Evolutionary conservation across 2,329 filamentous ascomycete genomes (phyloP).

Genomic region (Trichophyton mentagrophytes): DNA sequence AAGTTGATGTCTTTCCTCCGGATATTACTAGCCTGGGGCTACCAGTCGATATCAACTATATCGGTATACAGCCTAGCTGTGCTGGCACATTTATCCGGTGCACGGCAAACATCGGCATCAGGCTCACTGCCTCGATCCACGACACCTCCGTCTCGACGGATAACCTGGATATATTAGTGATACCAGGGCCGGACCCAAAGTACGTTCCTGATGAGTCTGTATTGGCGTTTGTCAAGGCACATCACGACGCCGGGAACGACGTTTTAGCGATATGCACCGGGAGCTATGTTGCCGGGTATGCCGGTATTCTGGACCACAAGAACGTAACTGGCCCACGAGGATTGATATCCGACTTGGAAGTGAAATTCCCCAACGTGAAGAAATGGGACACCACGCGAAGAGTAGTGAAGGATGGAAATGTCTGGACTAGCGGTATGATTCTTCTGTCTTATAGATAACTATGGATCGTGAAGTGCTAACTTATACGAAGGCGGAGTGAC

Average conservation of each 20-base stretch:
- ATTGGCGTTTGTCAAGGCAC: slow-evolving; percentile 22
- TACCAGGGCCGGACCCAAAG: slow-evolving; percentile 28
- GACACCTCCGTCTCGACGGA: slow-evolving; percentile 24
- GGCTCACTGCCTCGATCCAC: slow-evolving; percentile 19
- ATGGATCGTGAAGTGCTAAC: neutral
- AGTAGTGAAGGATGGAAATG: slow-evolving; percentile 7
- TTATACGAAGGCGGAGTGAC: slow-evolving; percentile 2
- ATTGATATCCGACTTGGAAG: slow-evolving; percentile 15
- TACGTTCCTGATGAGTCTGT: slow-evolving; percentile 18
- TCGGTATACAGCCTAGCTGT: slow-evolving; percentile 15
- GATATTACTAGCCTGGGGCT: slow-evolving; percentile 1
- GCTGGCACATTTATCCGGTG: neutral
- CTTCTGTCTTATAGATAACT: neutral
- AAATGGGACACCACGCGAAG: slow-evolving; percentile 6
- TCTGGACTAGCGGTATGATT: slow-evolving; percentile 9
- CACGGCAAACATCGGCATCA: slow-evolving; percentile 21
- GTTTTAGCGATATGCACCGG: slow-evolving; percentile 21
- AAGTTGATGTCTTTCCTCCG: slow-evolving; percentile 20
- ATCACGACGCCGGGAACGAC: slow-evolving; percentile 19
- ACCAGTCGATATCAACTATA: slow-evolving; percentile 5
- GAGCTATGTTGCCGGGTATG: slow-evolving; percentile 15
- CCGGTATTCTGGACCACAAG: slow-evolving; percentile 16
- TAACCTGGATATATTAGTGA: slow-evolving; percentile 25
- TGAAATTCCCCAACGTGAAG: slow-evolving; percentile 17
- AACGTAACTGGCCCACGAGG: slow-evolving; percentile 17